Conservation (phyloP, 1,284 basidiomycete genomes). For the Rhodofomes roseus region DNA sequence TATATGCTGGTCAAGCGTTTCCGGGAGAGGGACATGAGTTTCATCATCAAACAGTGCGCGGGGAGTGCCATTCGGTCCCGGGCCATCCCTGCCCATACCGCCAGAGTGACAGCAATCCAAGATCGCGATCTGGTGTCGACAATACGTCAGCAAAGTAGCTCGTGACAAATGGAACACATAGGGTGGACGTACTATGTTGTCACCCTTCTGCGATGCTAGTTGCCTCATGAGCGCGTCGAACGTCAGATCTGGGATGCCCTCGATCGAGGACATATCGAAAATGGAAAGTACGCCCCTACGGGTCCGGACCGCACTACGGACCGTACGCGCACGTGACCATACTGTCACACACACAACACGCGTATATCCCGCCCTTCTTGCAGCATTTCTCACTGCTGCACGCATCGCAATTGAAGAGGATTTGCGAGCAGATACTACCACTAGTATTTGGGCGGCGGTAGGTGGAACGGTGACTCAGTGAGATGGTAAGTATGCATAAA, state of each 20-base stretch:
- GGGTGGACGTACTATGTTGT: background rate
- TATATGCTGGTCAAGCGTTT: background rate
- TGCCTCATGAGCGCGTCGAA: background rate
- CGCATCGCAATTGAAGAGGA: too few species aligned
- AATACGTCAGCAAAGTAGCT: background rate
- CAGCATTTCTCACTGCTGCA: too few species aligned
- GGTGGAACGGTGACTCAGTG: too few species aligned
- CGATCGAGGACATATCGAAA: too few species aligned
- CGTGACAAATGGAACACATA: background rate
- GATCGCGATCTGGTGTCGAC: background rate
- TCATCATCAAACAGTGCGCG: background rate
- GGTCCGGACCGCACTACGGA: too few species aligned
- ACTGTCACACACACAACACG: too few species aligned
- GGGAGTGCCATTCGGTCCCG: background rate
- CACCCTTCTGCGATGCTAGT: background rate
- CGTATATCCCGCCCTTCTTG: too few species aligned
- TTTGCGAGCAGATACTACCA: too few species aligned
- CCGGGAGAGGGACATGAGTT: background rate
- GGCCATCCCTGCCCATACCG: background rate
- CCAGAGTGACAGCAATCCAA: background rate
- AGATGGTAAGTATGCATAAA: too few species aligned
- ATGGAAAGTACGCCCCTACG: too few species aligned
- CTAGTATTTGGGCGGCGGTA: too few species aligned
- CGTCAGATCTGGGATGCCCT: background rate
- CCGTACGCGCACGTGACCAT: too few species aligned